Base-by-base conservation (phyloP, 2,329 filamentous ascomycete genomes). In the Penicillium rolfsii region DNA sequence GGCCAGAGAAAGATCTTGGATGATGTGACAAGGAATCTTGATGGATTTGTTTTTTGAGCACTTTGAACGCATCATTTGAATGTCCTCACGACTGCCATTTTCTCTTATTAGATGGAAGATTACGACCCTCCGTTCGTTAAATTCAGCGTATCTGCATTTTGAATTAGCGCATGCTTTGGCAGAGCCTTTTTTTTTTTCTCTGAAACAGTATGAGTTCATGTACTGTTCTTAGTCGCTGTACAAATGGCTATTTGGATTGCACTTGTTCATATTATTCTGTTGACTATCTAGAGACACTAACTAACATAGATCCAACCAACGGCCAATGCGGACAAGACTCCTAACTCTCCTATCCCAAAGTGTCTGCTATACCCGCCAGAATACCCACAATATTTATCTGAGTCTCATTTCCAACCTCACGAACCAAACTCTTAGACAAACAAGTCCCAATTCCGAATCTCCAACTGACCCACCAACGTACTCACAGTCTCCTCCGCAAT, bases 361-460 rank as follows among this genome's bases (percentile, higher is more conserved):
- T 33, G 9, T n/a, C 45, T 16, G 1, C 26, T 16, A 33, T 33
- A 49, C 28, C 46, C 33, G 6, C 22, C 46, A 19, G n/a, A 11
- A 30, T 33, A 19, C 26, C n/a, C 38, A 16, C n/a, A 28, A 33
- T 16, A 9, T 16, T n/a, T 30, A 19, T 41, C n/a, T 9, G 12
- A 12, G 28, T 45, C 38, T n/a, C 19, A 19, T n/a, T n/a, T n/a
- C 19, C 48, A 48, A n/a, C 40, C n/a, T 16, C 28, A 14, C 48
- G 41, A 19, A n/a, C 6, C 19, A 33, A 24, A 9, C 41, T 38
- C 11, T 33, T 64, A 75, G 53, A 72, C 80, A 72, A 96, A 97
- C 41, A 97, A 79, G 0, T 81, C 83, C 90, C 91, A 96, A 73
- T 97, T 90, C 77, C 87, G 88, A 59, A 97, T 84, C 71, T 90